These are phyloP conservation scores for Lentinula edodes DNA, from an alignment of 768 basidiomycete genomes.

Conservation along the genomic window DNA sequence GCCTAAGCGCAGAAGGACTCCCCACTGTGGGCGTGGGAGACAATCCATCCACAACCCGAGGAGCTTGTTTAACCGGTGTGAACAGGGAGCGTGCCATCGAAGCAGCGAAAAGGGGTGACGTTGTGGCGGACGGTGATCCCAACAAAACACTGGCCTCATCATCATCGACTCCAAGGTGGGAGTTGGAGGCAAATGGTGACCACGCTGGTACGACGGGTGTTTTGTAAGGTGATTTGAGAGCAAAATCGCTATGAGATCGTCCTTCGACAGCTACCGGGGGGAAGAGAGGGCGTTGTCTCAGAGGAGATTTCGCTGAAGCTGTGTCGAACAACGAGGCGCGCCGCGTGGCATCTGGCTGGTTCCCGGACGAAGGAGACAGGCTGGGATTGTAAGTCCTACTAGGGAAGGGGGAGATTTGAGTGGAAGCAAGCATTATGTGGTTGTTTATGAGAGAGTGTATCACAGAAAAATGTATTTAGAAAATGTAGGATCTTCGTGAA, in stretches of 20 bases:
- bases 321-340: slow-evolving; percentile 39
- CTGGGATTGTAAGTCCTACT: slow-evolving; percentile 21
- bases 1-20: slow-evolving; percentile 15
- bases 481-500: neutral
- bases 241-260: slow-evolving; percentile 37
- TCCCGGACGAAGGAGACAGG: slow-evolving; percentile 31
- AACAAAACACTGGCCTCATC: slow-evolving; percentile 57
- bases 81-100: slow-evolving; percentile 46
- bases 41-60: slow-evolving; percentile 27
- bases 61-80: slow-evolving; percentile 54
- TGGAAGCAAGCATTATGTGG: slow-evolving; percentile 37
- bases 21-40: slow-evolving; percentile 18
- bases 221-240: slow-evolving; percentile 47
- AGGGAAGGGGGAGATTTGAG: slow-evolving; percentile 30
- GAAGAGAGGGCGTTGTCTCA: slow-evolving; percentile 40
- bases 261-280: slow-evolving; percentile 17
- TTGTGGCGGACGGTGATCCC: slow-evolving; percentile 35
- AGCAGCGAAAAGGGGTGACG: slow-evolving; percentile 36
- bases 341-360: slow-evolving; percentile 27
- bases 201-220: slow-evolving; percentile 35
- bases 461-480: slow-evolving; percentile 3
- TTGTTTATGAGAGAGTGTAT: slow-evolving; percentile 15
- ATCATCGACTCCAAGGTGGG: slow-evolving; percentile 42
- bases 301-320: slow-evolving; percentile 60
- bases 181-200: slow-evolving; percentile 22